Evolutionary conservation across 2,329 filamentous ascomycete genomes (phyloP).

Genomic region (Esteya vermicola): DNA sequence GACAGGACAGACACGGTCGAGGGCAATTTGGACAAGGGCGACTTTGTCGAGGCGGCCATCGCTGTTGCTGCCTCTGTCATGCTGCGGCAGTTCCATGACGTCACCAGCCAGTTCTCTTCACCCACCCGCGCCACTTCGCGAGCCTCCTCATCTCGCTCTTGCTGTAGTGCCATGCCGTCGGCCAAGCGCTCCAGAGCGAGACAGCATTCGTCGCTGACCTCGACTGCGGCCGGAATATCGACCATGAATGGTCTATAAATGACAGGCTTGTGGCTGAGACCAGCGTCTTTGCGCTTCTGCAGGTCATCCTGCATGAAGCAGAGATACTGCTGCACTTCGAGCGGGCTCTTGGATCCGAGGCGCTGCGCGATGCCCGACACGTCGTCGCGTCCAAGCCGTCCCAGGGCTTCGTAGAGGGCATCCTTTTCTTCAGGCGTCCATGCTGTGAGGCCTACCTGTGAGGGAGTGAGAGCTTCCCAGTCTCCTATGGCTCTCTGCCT

Average conservation of each 20-base stretch:
- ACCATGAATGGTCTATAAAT: too few relatives aligned
- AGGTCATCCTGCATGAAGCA: slow-evolving; percentile 40
- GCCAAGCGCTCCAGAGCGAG: slow-evolving; percentile 52
- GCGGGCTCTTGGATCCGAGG: slow-evolving; percentile 49
- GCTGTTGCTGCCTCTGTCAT: not conserved
- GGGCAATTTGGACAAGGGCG: too few relatives aligned
- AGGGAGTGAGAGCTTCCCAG: slow-evolving; percentile 23
- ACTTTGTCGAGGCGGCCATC: too few relatives aligned
- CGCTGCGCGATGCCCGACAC: slow-evolving; percentile 46
- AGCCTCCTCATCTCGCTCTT: slow-evolving; percentile 48
- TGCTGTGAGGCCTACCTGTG: slow-evolving; percentile 51
- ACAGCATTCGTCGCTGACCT: slow-evolving; percentile 54
- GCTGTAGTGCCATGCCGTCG: slow-evolving; percentile 47
- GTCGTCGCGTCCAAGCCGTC: slow-evolving; percentile 49
- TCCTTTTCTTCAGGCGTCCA: slow-evolving; percentile 65
- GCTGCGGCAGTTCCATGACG: slow-evolving; percentile 14
- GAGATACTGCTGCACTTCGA: slow-evolving; percentile 62
- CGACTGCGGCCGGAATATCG: slow-evolving; percentile 54
- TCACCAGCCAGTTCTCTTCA: slow-evolving; percentile 49
- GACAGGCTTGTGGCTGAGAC: too few relatives aligned
- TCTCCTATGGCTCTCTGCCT: not conserved
- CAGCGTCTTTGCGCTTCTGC: slow-evolving; percentile 20
- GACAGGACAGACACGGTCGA: slow-evolving; percentile 16
- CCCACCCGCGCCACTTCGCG: slow-evolving; percentile 48
- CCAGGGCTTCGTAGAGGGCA: slow-evolving; percentile 50